phyloP scores from a whole-genome alignment of 2,329 filamentous ascomycete species.

The Ophiostoma fasciatum region DNA sequence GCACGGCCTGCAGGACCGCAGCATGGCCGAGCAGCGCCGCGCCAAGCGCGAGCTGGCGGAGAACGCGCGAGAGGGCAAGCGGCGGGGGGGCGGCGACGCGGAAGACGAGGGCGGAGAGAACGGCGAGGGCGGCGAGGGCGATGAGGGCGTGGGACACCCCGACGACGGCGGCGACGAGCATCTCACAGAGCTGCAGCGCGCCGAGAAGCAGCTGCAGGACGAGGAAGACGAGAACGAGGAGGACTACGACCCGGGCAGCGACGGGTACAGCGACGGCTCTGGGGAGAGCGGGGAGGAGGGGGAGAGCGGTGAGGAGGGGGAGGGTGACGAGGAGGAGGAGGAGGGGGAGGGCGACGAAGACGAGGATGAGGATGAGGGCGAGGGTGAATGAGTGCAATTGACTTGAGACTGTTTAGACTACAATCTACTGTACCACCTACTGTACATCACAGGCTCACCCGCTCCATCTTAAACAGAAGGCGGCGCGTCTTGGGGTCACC shows the following conservation, averaged over 20 bases:
- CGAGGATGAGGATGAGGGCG: not conserved
- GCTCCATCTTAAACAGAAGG: constrained; percentile 12
- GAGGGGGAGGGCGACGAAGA: constrained; percentile 14
- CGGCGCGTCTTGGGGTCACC: constrained; percentile 13
- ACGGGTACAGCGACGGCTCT: constrained; percentile 43
- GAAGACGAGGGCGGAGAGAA: constrained; percentile 20
- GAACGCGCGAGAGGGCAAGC: constrained; percentile 33
- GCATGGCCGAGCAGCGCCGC: constrained; percentile 53
- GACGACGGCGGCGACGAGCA: constrained; percentile 26
- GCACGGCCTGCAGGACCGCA: constrained; percentile 48
- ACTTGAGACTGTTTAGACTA: too few species aligned
- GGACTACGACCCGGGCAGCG: constrained; percentile 49
- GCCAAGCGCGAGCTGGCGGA: constrained; percentile 48
- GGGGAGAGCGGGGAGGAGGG: constrained; percentile 36
- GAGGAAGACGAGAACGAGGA: constrained; percentile 51
- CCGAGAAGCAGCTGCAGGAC: constrained; percentile 37
- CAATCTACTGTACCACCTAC: too few species aligned
- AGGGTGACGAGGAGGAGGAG: constrained; percentile 23
- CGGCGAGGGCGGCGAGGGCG: constrained; percentile 19
- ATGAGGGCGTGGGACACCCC: constrained; percentile 20
- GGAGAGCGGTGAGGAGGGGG: constrained; percentile 34
- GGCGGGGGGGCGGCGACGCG: constrained; percentile 24
- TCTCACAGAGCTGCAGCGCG: constrained; percentile 34
- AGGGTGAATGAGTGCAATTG: not conserved
- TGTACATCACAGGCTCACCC: too few species aligned